These are phyloP conservation scores for Zymoseptoria brevis DNA, from an alignment of 2,329 filamentous ascomycete species.

Conservation along the genomic window DNA sequence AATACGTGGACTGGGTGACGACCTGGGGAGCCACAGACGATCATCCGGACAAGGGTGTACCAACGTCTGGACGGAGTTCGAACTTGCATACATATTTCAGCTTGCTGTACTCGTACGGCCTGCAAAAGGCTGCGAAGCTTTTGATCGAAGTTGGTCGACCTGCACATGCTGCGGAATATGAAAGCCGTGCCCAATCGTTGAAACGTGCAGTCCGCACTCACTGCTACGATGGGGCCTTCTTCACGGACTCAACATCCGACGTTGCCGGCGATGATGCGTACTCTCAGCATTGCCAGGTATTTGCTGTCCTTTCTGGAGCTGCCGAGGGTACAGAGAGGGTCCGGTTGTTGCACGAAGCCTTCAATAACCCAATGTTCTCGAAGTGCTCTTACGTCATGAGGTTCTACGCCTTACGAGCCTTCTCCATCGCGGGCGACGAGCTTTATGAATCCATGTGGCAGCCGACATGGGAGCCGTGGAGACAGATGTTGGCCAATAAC, in stretches of 20 bases:
- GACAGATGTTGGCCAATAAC: constrained; percentile 32
- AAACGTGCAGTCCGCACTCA: constrained; percentile 23
- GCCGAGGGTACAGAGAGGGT: constrained; percentile 11
- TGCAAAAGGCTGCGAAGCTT: constrained; percentile 30
- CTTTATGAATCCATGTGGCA: constrained; percentile 32
- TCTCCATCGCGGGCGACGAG: constrained; percentile 27
- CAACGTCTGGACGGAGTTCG: constrained; percentile 30
- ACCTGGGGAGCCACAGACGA: constrained; percentile 17
- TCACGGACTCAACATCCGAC: constrained; percentile 30
- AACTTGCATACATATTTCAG: constrained; percentile 37
- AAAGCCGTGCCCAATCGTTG: constrained; percentile 20
- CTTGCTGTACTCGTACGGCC: constrained; percentile 33
- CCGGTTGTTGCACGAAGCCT: constrained; percentile 24
- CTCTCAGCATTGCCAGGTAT: constrained; percentile 35
- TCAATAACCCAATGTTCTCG: constrained; percentile 15
- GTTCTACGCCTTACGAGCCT: constrained; percentile 36
- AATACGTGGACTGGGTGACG: constrained; percentile 32
- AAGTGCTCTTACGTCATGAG: constrained; percentile 27
- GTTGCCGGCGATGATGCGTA: constrained; percentile 23
- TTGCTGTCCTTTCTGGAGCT: constrained; percentile 30
- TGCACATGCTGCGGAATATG: constrained; percentile 27
- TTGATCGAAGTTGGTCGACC: constrained; percentile 29
- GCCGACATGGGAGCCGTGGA: constrained; percentile 28
- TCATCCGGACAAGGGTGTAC: constrained; percentile 34
- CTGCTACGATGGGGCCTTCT: constrained; percentile 25